Evolutionary conservation across 2,329 filamentous ascomycete genomes (phyloP), one percentile per base, ranked within the genome.

Genomic region (Aspergillus ruber): DNA sequence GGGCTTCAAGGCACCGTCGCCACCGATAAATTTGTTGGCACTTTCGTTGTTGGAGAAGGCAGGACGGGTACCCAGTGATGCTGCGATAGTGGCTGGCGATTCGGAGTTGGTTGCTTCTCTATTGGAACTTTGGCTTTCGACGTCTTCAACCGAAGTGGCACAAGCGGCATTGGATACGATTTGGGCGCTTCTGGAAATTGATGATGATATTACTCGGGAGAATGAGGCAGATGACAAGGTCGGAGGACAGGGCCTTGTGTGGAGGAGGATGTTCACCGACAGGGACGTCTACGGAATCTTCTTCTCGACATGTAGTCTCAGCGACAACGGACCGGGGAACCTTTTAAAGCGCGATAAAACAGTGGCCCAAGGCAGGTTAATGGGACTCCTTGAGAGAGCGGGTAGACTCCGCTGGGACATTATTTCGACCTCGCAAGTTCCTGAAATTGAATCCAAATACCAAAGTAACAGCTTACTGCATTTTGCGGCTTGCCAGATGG

Each of bases 261-360:
- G 81, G 81, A 76, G 80, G 57, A 75, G 82, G 15, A 55, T 84
- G 1, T 84, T 85, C 56, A 72, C 74, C 2, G 82, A 84, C 52
- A 74, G 71, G 49, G 74, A 82, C 56, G 74, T 84, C 6, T 82
- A 82, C 54, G 69, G 68, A 1, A 66, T 75, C 6, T 68, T 84
- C 27, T 84, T 81, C 63, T 73, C 75, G 25, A 69, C 76, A 44
- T 82, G 77, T 56, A 77, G 74, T 51, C 63, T 76, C 38, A 64
- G 65, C 7, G 57, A 56, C 8, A 54, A 61, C 40, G 63, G 64
- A n/a, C 57, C 71, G 23, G 61, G 56, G 27, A 61, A 65, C 43
- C 58, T 78, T 13, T 73, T 67, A 53, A 77, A 75, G 54, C 72
- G 71, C 45, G 72, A 80, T 47, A 80, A 73, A 54, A 81, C 81